Percentiles rank a stretch among this genome's conserved stretches.
Evolutionary conservation across 202 grass and related monocot species (phyloP).

Genomic region (Carex arenaria): DNA sequence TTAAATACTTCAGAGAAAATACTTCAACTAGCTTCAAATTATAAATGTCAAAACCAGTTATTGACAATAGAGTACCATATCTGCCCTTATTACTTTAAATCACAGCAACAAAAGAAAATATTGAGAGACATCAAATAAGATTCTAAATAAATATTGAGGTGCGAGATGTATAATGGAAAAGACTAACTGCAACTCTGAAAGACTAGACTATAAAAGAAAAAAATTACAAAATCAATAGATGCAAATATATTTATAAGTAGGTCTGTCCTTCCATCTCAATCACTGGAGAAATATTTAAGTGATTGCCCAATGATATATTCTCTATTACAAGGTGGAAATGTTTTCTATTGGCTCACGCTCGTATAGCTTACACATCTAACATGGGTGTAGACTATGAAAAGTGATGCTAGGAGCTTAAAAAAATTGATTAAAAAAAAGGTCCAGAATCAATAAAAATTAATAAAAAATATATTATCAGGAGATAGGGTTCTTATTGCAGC

Average conservation of each 20-base stretch:
- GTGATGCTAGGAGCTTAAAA: constrained; percentile 25
- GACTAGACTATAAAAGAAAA: not conserved
- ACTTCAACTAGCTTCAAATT: not conserved
- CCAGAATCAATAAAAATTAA: not conserved
- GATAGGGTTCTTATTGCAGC: constrained; percentile 13
- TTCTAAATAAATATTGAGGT: no score
- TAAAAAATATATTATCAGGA: not conserved
- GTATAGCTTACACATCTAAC: constrained; percentile 33
- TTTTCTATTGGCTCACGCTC: constrained; percentile 44
- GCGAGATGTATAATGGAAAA: not conserved
- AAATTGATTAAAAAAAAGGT: not conserved
- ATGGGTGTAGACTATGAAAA: constrained; percentile 34
- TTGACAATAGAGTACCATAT: not conserved
- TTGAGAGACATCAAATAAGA: not conserved
- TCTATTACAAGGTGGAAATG: constrained; percentile 26
- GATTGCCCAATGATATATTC: constrained; percentile 15
- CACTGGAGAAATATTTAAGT: not conserved
- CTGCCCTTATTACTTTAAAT: no score
- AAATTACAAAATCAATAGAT: not conserved
- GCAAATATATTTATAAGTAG: not conserved
- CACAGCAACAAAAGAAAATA: no score
- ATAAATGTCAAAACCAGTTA: not conserved
- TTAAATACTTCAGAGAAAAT: not conserved
- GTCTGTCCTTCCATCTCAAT: not conserved
- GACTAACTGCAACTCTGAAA: not conserved